Conservation (phyloP, 1,284 basidiomycete species). For the Vanrija humicola region DNA sequence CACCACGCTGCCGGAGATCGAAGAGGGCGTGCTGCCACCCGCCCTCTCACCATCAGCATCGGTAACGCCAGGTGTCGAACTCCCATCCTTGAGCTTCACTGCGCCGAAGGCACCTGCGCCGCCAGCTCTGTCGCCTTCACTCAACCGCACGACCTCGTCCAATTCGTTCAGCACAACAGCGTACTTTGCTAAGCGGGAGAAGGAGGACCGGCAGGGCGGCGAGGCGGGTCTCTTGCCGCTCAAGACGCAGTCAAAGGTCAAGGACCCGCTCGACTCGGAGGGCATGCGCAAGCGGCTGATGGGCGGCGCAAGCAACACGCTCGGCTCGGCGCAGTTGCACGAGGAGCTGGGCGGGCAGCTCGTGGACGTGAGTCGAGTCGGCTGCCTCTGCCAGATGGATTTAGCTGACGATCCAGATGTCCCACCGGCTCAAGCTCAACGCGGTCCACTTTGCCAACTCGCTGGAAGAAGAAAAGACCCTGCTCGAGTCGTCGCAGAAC, state of each 20-base stretch:
- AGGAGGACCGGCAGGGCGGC: conserved; percentile 27
- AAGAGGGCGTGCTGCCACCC: not conserved
- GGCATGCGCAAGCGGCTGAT: conserved; percentile 16
- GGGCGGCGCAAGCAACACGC: conserved; percentile 4
- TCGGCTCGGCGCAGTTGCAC: conserved; percentile 43
- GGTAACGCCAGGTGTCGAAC: not conserved
- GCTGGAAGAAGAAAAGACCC: conserved; percentile 47
- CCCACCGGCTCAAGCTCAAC: conserved; percentile 47
- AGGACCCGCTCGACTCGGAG: conserved; percentile 7
- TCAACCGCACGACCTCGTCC: not conserved
- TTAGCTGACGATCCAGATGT: conserved; percentile 39
- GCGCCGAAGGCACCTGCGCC: not conserved
- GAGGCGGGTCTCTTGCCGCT: conserved; percentile 35
- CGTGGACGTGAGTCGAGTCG: conserved; percentile 42
- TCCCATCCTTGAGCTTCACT: not conserved
- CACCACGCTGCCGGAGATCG: conserved; percentile 6
- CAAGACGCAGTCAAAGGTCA: conserved; percentile 7
- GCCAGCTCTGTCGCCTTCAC: not conserved
- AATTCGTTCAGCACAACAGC: conserved; percentile 13
- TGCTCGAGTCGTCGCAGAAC: conserved; percentile 43
- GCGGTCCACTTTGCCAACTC: conserved; percentile 48
- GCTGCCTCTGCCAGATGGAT: too few species aligned
- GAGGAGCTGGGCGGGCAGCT: conserved; percentile 50
- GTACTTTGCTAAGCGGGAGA: conserved; percentile 30
- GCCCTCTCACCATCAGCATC: conserved; percentile 1